Evolutionary conservation across 768 basidiomycete genomes (phyloP), one percentile per base, ranked within the genome.

Genomic region (Russula emetica): DNA sequence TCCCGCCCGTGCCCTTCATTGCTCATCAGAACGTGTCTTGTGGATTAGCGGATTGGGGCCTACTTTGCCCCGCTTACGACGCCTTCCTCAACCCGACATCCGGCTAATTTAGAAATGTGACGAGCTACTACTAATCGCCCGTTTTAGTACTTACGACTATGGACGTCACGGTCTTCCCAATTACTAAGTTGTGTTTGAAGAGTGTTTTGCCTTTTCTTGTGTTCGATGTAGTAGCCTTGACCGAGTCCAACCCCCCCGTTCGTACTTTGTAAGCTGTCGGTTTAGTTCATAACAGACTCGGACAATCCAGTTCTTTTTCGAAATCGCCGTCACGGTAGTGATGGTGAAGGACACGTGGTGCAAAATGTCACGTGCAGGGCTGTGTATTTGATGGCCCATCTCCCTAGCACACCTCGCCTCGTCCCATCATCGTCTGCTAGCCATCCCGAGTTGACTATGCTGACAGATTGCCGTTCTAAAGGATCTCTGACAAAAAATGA

Each of bases 231-330:
- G 22, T 32, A 32, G 5, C n/a, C 36, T 36, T 36, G 36, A 36
- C 34, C 28, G 13, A 20, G 5, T 30, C 26, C 56, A 2, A 34
- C 52, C 10, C 30, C 32, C 20, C 13, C 10, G 24, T 44, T 11
- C 9, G 20, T n/a, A 14, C 3, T 32, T 45, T 47, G 56, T 58
- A 58, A 45, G 34, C 56, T 58, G 10, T 45, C 40, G n/a, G 10
- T 24, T 32, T 45, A 20, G 28, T 40, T 40, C 51, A 28, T 28
- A 36, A 14, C 28, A n/a, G 38, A 58, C 30, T n/a, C n/a, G 57
- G 74, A 74, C 66, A 67, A 74, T 57, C 73, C 2, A n/a, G n/a
- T 10, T n/a, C 72, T 59, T 72, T n/a, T 22, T 45, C 14, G 20
- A 24, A n/a, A 42, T 14, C 28, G 22, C 16, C 28, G 3, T 16